Base-by-base conservation (phyloP, 2,329 filamentous ascomycete species). In the Nannizziopsis barbatae region DNA sequence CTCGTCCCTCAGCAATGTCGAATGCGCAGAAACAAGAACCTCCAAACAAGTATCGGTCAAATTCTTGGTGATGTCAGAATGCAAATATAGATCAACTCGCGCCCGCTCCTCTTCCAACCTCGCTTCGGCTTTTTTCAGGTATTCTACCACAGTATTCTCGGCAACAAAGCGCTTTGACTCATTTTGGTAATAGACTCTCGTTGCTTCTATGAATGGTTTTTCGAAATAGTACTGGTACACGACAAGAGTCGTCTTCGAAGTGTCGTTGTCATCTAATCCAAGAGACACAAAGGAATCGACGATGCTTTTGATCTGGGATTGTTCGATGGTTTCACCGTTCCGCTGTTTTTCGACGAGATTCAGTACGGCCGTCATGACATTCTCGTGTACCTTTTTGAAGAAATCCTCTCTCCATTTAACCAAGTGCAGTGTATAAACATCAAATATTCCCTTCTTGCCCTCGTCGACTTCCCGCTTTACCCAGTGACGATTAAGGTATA, bases 391-490 rank as follows among this genome's bases (percentile, higher is more conserved):
- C 50, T 80, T 77, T 51, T 80, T 76, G 65, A 98, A 98, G 60
- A 98, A 81, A 51, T 94, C 86, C 56, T 84, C 79, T 56, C 89
- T 88, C 92, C 92, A 98, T 62, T 90, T 86, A 15, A 96, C 92
- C 36, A 98, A 73, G 60, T 98, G 92, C 32, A 98, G 72, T 0
- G 92, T 98, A 68, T 98, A 98, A 42, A 98, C 92, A 65, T 98
- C 92, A 66, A 93, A 96, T 6, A 96, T 86, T 60, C 90, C 86
- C 73, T 96, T 95, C 71, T 98, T 96, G 31, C 92, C 92, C 66
- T 98, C 92, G 55, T 98, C 92, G 70, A 98, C 95, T 70, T 98
- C 92, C 27, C 92, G 78, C 75, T 95, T 98, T 1, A 98, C 92
- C 92, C 93, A 98, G 69, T 98, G 92, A 27, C 92, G 80, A 63